These are phyloP conservation scores for Phytophthora agathidicida DNA, from an alignment of 352 stramenopile genomes.

Conservation along the genomic window DNA sequence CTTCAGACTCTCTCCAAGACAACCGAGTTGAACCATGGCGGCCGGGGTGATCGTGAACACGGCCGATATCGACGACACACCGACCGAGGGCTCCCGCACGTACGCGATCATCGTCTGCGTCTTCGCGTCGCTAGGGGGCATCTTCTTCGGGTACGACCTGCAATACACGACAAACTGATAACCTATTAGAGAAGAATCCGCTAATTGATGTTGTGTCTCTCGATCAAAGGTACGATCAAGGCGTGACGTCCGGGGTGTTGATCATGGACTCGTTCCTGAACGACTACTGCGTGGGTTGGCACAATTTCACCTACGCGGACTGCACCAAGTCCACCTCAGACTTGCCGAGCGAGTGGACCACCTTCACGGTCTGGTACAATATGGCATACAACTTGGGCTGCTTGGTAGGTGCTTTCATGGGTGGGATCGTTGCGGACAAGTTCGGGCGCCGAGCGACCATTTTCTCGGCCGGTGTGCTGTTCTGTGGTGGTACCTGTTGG, in stretches of 20 bases:
- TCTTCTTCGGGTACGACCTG: slow-evolving; percentile 35
- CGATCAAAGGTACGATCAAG: slow-evolving; percentile 34
- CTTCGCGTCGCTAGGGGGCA: slow-evolving; percentile 22
- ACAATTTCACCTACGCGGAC: slow-evolving; percentile 34
- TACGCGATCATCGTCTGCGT: slow-evolving; percentile 37
- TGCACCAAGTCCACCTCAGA: slow-evolving; percentile 26
- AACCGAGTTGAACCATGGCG: slow-evolving; percentile 22
- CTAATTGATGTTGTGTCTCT: too few relatives aligned
- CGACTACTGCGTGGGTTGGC: slow-evolving; percentile 43
- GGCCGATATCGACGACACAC: slow-evolving; percentile 15
- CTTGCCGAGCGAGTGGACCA: slow-evolving; percentile 34
- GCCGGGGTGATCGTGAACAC: slow-evolving; percentile 25
- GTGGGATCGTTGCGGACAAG: slow-evolving; percentile 38
- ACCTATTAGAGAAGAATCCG: too few relatives aligned
- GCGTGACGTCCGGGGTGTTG: slow-evolving; percentile 26
- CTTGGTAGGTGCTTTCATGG: slow-evolving; percentile 36
- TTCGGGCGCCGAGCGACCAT: slow-evolving; percentile 38
- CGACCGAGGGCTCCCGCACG: slow-evolving; percentile 31
- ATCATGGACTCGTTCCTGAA: too few relatives aligned
- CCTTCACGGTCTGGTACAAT: slow-evolving; percentile 45
- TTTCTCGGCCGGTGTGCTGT: slow-evolving; percentile 40
- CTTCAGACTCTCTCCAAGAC: too few relatives aligned
- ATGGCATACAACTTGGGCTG: slow-evolving; percentile 45
- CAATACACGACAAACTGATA: too few relatives aligned
- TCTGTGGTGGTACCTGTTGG: slow-evolving; percentile 33